Base-by-base conservation (phyloP, 2,329 filamentous ascomycete genomes). In the Acarospora socialis region DNA sequence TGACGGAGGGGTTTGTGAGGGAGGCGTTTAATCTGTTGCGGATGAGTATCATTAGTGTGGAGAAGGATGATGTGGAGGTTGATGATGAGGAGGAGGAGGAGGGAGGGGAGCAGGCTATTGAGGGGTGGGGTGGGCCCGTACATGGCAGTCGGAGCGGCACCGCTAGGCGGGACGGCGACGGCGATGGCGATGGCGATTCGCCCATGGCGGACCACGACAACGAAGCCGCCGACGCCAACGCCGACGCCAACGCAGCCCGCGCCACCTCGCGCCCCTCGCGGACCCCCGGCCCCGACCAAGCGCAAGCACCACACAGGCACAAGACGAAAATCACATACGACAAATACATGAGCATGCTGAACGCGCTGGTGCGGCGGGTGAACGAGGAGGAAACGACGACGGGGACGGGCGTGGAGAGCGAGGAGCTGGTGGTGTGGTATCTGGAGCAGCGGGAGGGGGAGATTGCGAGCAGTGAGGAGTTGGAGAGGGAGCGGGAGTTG, bases 41-140 rank as follows among this genome's bases (percentile, higher is more conserved):
- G 24, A 86, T 94, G 57, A 90, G 81, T 55, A 98, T 98, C 53
- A 94, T 98, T 47, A 90, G 81, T 2, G 90, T 98, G 16, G 90
- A 98, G 57, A 90, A 95, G 50, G 90, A 98, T 46, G 90, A 98
- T 47, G 76, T 98, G 10, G 87, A 95, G 50, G 77, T 98, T 39
- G 83, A 93, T 32, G 84, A 86, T 4, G 77, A 82, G 3, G 78
- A 81, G 13, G 71, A 73, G 13, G 63, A 60, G 30, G 41, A 26
- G 32, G 58, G 69, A 6, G 43, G 57, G n/a, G 57, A 57, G 10
- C 62, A 59, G 8, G 59, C 59, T 3, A 61, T 64, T 9, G 65
- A 67, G 2, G 68, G 67, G 2, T 64, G 65, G 23, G 63, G 55
- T 0, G 58, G 55, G 21, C 50, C 47, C 17, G 61, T 50, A 14